Percentiles rank a stretch among this genome's conserved stretches.
phyloP scores from a whole-genome alignment of 371 early-diverging fungal genomes.

The Rhizopus sp. region DNA sequence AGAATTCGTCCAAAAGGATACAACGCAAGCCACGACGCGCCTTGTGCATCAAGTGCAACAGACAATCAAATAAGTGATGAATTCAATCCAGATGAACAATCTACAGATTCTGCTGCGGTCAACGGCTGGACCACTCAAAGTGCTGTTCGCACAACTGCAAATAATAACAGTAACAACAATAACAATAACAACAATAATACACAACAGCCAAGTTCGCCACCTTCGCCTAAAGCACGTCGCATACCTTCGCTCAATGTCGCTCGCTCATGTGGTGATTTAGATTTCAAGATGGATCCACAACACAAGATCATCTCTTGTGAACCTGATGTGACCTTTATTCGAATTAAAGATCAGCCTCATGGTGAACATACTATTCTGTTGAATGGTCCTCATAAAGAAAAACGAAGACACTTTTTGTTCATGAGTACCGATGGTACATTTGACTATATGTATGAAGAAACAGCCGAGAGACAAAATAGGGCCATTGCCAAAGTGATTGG shows the following conservation, averaged over 20 bases:
- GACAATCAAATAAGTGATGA: not conserved
- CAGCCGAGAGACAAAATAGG: constrained; percentile 49
- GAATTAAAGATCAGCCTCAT: constrained; percentile 35
- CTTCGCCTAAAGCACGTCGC: constrained; percentile 31
- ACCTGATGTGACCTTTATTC: constrained; percentile 63
- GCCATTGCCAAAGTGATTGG: constrained; percentile 48
- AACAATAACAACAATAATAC: not conserved
- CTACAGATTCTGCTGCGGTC: not conserved
- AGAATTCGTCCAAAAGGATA: constrained; percentile 56
- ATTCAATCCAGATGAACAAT: not conserved
- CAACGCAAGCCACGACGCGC: constrained; percentile 17
- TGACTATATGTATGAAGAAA: constrained; percentile 57
- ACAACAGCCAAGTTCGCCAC: constrained; percentile 29
- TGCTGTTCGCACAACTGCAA: constrained; percentile 34
- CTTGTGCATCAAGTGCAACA: not conserved
- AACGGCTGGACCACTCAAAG: constrained; percentile 32
- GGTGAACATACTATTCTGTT: constrained; percentile 22
- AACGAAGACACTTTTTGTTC: constrained; percentile 48
- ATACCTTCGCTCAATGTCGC: constrained; percentile 63
- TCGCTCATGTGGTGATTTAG: constrained; percentile 65
- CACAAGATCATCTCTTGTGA: constrained; percentile 59
- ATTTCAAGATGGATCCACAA: constrained; percentile 61
- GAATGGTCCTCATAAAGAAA: constrained; percentile 29
- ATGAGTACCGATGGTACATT: constrained; percentile 55
- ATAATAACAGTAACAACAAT: not conserved